Evolutionary conservation across 2,329 filamentous ascomycete species (phyloP).

Genomic region (Phoma sp.): DNA sequence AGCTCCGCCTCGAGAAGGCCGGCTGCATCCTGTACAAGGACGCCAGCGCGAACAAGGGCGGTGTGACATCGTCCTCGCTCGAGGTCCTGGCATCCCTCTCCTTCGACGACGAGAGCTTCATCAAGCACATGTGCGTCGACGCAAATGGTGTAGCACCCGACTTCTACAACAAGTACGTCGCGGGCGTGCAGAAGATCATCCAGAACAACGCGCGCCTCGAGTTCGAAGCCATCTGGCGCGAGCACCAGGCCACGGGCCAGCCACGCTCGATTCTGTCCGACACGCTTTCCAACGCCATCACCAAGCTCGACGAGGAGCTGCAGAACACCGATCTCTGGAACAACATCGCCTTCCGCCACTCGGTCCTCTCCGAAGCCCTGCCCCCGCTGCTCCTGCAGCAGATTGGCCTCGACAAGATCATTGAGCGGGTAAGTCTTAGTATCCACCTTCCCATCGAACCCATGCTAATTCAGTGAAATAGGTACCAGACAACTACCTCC

Average conservation of each 20-base stretch:
- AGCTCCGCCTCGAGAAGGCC: slow-evolving; percentile 92
- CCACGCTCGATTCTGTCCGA: slow-evolving; percentile 89
- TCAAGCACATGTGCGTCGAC: slow-evolving; percentile 88
- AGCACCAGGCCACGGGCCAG: slow-evolving; percentile 81
- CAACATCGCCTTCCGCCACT: slow-evolving; percentile 76
- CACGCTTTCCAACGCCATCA: slow-evolving; percentile 88
- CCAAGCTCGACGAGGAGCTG: slow-evolving; percentile 93
- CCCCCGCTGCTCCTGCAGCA: slow-evolving; percentile 83
- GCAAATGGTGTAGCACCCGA: slow-evolving; percentile 79
- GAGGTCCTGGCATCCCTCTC: slow-evolving; percentile 94
- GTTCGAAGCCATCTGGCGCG: slow-evolving; percentile 98
- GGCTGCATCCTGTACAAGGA: slow-evolving; percentile 97
- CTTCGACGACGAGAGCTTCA: slow-evolving; percentile 88
- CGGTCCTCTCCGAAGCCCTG: slow-evolving; percentile 83
- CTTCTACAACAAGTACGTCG: slow-evolving; percentile 94
- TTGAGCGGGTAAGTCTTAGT: slow-evolving; percentile 68
- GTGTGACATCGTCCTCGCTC: slow-evolving; percentile 94
- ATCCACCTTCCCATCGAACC: background rate
- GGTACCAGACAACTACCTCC: slow-evolving; percentile 89
- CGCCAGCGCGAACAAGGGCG: slow-evolving; percentile 97
- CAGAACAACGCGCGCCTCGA: slow-evolving; percentile 89
- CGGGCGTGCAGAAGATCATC: slow-evolving; percentile 88
- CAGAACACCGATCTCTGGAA: slow-evolving; percentile 93
- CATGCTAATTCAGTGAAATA: slow-evolving; percentile 41
- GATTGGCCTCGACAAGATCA: slow-evolving; percentile 88